Evolutionary conservation across 1,139 yeast genomes (phyloP).

Genomic region (Suhomyces maxii): DNA sequence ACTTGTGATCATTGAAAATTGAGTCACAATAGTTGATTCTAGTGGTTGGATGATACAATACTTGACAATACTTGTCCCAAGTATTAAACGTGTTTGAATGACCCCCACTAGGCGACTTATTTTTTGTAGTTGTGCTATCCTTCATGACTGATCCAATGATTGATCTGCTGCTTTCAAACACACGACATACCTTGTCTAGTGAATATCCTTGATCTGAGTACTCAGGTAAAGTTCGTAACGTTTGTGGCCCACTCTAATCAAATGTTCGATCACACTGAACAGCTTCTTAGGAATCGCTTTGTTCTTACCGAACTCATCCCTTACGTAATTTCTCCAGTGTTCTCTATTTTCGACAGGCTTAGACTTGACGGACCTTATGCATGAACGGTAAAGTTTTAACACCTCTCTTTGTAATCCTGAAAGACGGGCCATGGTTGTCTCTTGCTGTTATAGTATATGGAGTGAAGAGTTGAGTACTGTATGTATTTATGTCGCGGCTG

Average conservation of each 20-base stretch:
- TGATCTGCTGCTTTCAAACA: no score
- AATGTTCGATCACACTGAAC: constrained; percentile 83
- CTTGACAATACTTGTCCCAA: no score
- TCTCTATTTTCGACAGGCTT: constrained; percentile 51
- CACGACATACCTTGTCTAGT: constrained; percentile 17
- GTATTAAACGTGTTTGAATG: no score
- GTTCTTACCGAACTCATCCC: constrained; percentile 66
- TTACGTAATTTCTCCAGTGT: constrained; percentile 49
- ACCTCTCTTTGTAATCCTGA: constrained; percentile 70
- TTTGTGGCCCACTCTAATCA: constrained; percentile 73
- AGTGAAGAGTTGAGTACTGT: background rate
- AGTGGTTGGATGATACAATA: no score
- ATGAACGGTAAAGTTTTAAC: constrained; percentile 57
- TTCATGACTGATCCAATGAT: no score
- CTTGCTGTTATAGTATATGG: background rate
- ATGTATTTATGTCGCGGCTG: background rate
- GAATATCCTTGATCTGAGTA: constrained; percentile 66
- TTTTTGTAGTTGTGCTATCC: no score
- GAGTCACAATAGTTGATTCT: no score
- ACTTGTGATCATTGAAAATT: no score
- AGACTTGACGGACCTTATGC: constrained; percentile 52
- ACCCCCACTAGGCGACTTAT: no score
- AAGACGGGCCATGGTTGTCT: constrained; percentile 37
- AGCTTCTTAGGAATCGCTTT: constrained; percentile 67
- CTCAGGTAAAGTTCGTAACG: constrained; percentile 71